Evolutionary conservation across 352 stramenopile species (phyloP), one percentile per base, ranked within the genome.

Genomic region (Phytopythium chamaehyphon): DNA sequence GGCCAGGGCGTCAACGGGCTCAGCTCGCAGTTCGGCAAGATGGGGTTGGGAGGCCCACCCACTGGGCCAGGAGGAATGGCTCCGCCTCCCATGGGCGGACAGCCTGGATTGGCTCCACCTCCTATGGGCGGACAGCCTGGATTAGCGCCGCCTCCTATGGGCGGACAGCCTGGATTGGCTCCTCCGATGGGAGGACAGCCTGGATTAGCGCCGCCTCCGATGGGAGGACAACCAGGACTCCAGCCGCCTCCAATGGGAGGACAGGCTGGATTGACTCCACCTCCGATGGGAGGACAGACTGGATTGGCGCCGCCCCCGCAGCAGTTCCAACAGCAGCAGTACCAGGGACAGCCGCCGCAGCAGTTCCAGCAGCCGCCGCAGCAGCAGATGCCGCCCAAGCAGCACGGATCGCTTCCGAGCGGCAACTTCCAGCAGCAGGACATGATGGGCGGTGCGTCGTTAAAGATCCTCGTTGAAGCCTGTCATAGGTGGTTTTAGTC

Each of bases 371-470:
- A 63, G 26, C 62, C 54, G 1, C 52, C 47, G 18, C 49, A 40
- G 5, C 55, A 55, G 44, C 55, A 55, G 10, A 69, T 61, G 40
- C 54, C 51, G 12, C 68, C 61, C 52, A 75, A 64, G 51, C 51
- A 18, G 22, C 66, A 67, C 49, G 71, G 37, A 9, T 51, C 45
- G 14, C 65, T 73, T 6, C 77, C 82, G 9, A 93, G 79, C 50
- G 82, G 82, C 40, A 93, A 93, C 57, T 93, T 86, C 63, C 82
- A 93, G 62, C 82, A 93, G 55, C 69, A 73, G 35, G 72, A 89
- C 43, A 89, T 86, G 77, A 86, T 88, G 67, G 72, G 66, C 33
- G 57, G 77, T 86, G 73, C 60, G 73, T 73, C 26, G 28, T 9
- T 33, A 10, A 9, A 9, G n/a, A n/a, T n/a, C 9, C 28, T 33